These are phyloP conservation scores for Pelargonium fulgidum DNA, from an alignment of 441 rosid species.

Conservation along the genomic window DNA sequence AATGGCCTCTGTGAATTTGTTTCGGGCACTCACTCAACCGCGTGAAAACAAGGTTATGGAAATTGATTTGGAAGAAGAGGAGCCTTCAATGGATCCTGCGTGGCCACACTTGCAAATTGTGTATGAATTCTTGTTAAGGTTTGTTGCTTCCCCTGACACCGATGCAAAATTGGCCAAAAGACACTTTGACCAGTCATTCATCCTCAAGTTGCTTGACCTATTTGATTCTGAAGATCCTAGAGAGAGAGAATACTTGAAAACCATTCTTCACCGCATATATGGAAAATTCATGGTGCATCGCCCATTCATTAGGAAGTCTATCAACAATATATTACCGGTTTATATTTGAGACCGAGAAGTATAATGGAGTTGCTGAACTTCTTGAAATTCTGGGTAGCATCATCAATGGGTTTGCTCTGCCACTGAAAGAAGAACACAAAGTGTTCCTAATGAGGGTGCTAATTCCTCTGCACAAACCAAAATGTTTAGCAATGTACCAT, in stretches of 20 bases:
- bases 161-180: conserved; percentile 67
- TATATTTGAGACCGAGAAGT: conserved; percentile 83
- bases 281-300: conserved; percentile 93
- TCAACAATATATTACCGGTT: conserved; percentile 68
- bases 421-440: conserved; percentile 68
- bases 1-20: conserved; percentile 56
- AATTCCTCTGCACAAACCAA: conserved; percentile 65
- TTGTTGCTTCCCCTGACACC: conserved; percentile 65
- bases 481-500: conserved; percentile 55
- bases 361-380: conserved; percentile 75
- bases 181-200: conserved; percentile 57
- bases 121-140: conserved; percentile 55
- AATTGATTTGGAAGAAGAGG: conserved; percentile 63
- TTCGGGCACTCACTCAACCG: conserved; percentile 49
- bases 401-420: conserved; percentile 65
- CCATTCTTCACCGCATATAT: conserved; percentile 69
- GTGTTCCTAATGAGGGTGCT: conserved; percentile 61
- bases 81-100: conserved; percentile 64
- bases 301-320: conserved; percentile 79
- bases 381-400: conserved; percentile 74
- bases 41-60: conserved; percentile 53
- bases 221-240: conserved; percentile 64
- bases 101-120: conserved; percentile 77
- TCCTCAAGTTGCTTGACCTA: conserved; percentile 67
- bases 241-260: conserved; percentile 62